Percentiles rank a stretch among this genome's conserved stretches.
Evolutionary conservation across 495 filamentous ascomycete genomes (phyloP).

Genomic region (Lasiosphaeria hispida): DNA sequence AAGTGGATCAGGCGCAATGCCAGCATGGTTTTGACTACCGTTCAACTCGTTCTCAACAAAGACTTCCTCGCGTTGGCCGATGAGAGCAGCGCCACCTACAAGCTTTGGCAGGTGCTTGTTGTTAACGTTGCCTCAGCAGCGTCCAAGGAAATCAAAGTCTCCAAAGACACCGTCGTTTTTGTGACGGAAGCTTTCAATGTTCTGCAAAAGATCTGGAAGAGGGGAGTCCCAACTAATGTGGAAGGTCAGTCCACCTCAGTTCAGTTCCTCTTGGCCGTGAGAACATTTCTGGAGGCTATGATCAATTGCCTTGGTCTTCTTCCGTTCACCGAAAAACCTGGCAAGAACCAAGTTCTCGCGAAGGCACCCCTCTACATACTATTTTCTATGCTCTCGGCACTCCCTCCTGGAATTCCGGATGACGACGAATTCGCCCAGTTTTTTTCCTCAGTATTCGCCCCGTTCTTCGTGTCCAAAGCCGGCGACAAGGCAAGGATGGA

Average conservation of each 20-base stretch:
- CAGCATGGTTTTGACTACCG: slow-evolving; percentile 55
- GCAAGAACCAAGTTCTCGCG: slow-evolving; percentile 35
- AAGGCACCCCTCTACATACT: slow-evolving; percentile 50
- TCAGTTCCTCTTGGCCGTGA: slow-evolving; percentile 61
- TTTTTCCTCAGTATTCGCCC: slow-evolving; percentile 41
- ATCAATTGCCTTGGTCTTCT: slow-evolving; percentile 65
- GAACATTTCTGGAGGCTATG: slow-evolving; percentile 58
- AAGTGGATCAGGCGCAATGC: slow-evolving; percentile 83
- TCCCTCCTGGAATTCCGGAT: slow-evolving; percentile 42
- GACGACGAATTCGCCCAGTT: slow-evolving; percentile 43
- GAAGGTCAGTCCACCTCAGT: slow-evolving; percentile 16
- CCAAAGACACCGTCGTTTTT: slow-evolving; percentile 74
- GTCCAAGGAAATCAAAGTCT: slow-evolving; percentile 86
- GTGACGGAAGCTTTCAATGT: slow-evolving; percentile 67
- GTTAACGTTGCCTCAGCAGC: slow-evolving; percentile 71
- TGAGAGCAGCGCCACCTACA: slow-evolving; percentile 47
- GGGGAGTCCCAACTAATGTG: slow-evolving; percentile 23
- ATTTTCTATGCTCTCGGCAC: slow-evolving; percentile 45
- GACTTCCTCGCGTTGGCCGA: slow-evolving; percentile 51
- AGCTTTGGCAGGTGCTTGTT: slow-evolving; percentile 68
- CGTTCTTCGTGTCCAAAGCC: slow-evolving; percentile 43
- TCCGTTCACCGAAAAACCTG: slow-evolving; percentile 73
- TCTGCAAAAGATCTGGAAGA: slow-evolving; percentile 65
- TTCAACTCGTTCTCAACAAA: slow-evolving; percentile 61
- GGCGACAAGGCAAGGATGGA: slow-evolving; percentile 40